These are phyloP conservation scores for Kingdonia uniflora DNA, from an alignment of 164 flowering plant genomes.

Conservation along the genomic window DNA sequence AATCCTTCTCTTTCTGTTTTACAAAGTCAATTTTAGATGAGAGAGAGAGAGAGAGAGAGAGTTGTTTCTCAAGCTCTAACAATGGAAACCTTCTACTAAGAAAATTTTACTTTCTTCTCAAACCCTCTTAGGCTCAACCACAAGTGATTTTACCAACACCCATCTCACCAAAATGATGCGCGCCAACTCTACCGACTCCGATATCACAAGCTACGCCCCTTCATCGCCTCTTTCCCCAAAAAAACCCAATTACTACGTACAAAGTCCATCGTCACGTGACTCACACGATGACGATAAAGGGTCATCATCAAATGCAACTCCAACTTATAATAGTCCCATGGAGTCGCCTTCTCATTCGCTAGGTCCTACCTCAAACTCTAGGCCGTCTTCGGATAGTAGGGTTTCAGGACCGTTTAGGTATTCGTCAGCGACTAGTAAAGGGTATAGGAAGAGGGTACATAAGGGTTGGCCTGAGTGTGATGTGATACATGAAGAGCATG, in stretches of 20 bases:
- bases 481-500: conserved; percentile 66
- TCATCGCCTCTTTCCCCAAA: conserved; percentile 91
- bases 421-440: no score
- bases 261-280: conserved; percentile 85
- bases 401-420: neutral
- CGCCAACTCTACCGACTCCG: conserved; percentile 72
- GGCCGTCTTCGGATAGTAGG: conserved; percentile 79
- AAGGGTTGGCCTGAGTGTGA: conserved; percentile 97
- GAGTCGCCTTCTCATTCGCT: conserved; percentile 98
- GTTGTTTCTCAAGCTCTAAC: no score
- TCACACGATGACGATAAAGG: conserved; percentile 98
- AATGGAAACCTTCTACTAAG: no score
- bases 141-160: no score
- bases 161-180: conserved; percentile 35
- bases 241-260: conserved; percentile 70
- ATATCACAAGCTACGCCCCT: conserved; percentile 76
- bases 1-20: no score
- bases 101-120: no score
- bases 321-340: conserved; percentile 67
- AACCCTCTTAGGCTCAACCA: no score
- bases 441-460: conserved; percentile 55
- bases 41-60: no score
- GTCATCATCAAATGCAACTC: conserved; percentile 63
- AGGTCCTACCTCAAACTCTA: conserved; percentile 73
- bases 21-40: no score